A percentile compares a stretch with the other conserved stretches of the same genome.
These are phyloP conservation scores for Cercophora sp. DNA, from an alignment of 495 filamentous ascomycete genomes.

Conservation along the genomic window DNA sequence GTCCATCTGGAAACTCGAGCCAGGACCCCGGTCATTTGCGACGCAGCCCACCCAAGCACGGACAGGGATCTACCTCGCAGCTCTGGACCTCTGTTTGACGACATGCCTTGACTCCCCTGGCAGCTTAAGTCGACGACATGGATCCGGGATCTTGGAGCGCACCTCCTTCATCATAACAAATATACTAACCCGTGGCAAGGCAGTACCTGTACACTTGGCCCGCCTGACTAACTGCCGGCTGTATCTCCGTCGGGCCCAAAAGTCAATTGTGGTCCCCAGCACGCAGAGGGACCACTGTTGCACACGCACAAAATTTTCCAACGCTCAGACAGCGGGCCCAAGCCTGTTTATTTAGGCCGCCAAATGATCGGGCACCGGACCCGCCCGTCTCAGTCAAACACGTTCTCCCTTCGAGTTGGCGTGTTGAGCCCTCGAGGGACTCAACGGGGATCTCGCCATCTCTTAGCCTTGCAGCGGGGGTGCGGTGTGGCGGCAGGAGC, in stretches of 20 bases:
- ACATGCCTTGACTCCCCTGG: conserved; percentile 25
- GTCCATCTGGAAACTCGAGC: conserved; percentile 22
- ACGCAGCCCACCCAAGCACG: conserved; percentile 27
- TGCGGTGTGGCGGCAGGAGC: background rate
- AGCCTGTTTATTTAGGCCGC: conserved; percentile 11
- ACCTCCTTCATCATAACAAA: conserved; percentile 29
- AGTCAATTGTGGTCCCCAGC: conserved; percentile 13
- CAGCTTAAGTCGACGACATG: conserved; percentile 32
- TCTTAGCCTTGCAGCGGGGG: background rate
- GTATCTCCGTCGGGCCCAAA: conserved; percentile 16
- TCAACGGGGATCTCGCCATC: too few species aligned
- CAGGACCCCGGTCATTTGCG: conserved; percentile 26
- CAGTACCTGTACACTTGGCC: conserved; percentile 25
- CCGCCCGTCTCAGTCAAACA: conserved; percentile 10
- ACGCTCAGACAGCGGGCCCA: conserved; percentile 24
- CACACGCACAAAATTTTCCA: conserved; percentile 16
- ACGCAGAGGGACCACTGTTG: conserved; percentile 1
- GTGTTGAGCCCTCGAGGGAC: too few species aligned
- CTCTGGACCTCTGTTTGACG: conserved; percentile 24
- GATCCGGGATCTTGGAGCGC: conserved; percentile 24
- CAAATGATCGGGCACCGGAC: conserved; percentile 10
- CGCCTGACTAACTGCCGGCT: conserved; percentile 21
- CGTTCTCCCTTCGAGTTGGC: background rate
- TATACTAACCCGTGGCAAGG: conserved; percentile 21
- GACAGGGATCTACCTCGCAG: conserved; percentile 34